These are phyloP conservation scores for Lactarius deliciosus DNA, from an alignment of 768 basidiomycete genomes.

Conservation along the genomic window DNA sequence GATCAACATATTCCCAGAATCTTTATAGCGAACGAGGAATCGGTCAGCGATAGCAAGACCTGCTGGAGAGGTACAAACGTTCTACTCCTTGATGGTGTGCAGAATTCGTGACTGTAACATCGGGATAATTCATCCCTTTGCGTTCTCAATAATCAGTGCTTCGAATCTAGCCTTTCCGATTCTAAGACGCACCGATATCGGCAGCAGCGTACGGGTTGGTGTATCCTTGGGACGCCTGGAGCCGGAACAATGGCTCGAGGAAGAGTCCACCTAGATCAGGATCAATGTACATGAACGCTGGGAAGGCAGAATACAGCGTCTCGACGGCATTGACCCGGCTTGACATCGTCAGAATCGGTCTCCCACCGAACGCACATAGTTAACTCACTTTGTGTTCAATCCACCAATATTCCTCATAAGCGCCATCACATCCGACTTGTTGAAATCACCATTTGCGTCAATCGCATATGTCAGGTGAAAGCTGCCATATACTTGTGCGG, in stretches of 20 bases:
- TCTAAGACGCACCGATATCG: slow-evolving; percentile 29
- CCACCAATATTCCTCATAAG: slow-evolving; percentile 44
- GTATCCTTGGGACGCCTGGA: slow-evolving; percentile 25
- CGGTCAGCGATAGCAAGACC: not conserved
- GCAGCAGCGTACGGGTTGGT: slow-evolving; percentile 23
- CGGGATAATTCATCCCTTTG: slow-evolving; percentile 12
- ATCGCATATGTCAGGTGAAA: slow-evolving; percentile 57
- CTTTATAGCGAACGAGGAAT: not conserved
- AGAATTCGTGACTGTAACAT: slow-evolving; percentile 4
- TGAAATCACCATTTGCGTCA: slow-evolving; percentile 47
- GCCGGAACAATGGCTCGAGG: slow-evolving; percentile 31
- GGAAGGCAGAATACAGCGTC: slow-evolving; percentile 52
- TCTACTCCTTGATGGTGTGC: slow-evolving; percentile 9
- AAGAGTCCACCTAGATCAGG: slow-evolving; percentile 43
- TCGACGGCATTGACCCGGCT: slow-evolving; percentile 50
- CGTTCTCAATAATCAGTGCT: not conserved
- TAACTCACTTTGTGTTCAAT: not conserved
- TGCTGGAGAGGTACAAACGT: slow-evolving; percentile 2
- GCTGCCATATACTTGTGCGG: slow-evolving; percentile 54
- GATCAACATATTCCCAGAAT: slow-evolving; percentile 40
- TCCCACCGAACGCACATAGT: no score
- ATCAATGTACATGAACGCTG: slow-evolving; percentile 53
- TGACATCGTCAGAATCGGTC: not conserved
- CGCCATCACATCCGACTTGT: slow-evolving; percentile 49
- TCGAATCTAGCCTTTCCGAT: no score